Conservation (phyloP, 192 early-diverging fungal species). For the Entomortierella beljakovae region DNA sequence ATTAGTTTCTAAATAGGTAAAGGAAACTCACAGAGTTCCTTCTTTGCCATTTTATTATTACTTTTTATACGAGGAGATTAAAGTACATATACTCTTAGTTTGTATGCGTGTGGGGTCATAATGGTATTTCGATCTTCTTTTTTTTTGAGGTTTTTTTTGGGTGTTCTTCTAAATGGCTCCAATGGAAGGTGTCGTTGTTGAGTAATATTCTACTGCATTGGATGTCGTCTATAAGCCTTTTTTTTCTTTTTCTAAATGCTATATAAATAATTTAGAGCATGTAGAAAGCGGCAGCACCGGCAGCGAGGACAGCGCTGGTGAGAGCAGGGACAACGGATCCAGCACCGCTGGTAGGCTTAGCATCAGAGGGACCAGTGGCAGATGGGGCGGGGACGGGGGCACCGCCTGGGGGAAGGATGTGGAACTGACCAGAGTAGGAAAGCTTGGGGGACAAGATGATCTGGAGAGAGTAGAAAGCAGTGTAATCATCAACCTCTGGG, state of each 20-base stretch:
- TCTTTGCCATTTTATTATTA: no score
- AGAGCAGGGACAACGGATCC: background rate
- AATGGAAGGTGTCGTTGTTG: no score
- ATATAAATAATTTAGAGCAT: conserved; percentile 31
- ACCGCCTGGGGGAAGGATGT: conserved; percentile 2
- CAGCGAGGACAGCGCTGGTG: background rate
- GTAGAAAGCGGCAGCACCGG: conserved; percentile 15
- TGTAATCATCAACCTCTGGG: conserved; percentile 1
- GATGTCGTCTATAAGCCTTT: no score
- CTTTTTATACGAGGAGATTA: no score
- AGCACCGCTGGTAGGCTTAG: conserved; percentile 1
- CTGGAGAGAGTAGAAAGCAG: conserved; percentile 26
- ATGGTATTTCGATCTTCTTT: no score
- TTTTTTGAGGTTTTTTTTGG: no score
- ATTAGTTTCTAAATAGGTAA: background rate
- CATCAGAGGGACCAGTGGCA: background rate
- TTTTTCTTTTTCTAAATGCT: no score
- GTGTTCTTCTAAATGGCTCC: no score
- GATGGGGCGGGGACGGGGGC: background rate
- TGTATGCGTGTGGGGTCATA: no score
- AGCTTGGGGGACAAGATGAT: conserved; percentile 8
- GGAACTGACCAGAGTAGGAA: conserved; percentile 36
- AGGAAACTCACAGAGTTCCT: no score
- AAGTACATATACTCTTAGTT: no score
- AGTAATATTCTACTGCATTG: no score